Evolutionary conservation across 805 yeast species (phyloP), one percentile per base, ranked within the genome.

Genomic region (Ogataea paraovalis): DNA sequence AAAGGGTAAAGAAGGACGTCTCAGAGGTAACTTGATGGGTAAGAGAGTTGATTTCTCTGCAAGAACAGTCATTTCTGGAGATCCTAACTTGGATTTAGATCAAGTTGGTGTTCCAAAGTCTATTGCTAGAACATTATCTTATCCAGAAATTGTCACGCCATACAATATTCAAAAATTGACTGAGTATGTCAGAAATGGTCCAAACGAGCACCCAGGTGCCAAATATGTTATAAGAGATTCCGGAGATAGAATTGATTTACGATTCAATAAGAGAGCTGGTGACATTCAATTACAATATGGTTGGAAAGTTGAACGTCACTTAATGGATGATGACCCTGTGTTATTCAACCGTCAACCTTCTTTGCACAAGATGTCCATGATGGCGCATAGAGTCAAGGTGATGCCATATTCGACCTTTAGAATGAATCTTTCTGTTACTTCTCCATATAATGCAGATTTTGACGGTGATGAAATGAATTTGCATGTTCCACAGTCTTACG

Each of bases 381-480:
- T 94, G 98, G 96, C 97, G 16, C 99, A 94, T 67, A 80, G 96
- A 71, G 99, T 94, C 33, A 90, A 87, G 65, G 99, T 94, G 41
- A 90, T 94, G 96, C 99, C 99, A 12, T 94, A 90, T 66, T 91
- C 98, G 6, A 94, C 99, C 0, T 94, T 94, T 76, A 81, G 99
- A 73, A 76, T 94, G 73, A 94, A 94, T 65, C 75, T 94, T 66
- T 94, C 98, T 22, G 99, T 94, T 41, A 94, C 99, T 0, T 89
- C 98, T 18, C 99, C 99, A n/a, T 94, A 94, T 70, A 94, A 94
- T 72, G 99, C 99, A 41, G 99, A 94, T 85, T 94, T 94, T 75
- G 99, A 94, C 74, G 99, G 99, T 78, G 99, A 94, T 71, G 99
- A 94, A 73, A 94, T 94, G 99, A 94, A 94, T 71, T 85, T 94